A percentile compares a stretch with the other conserved stretches of the same genome.
Evolutionary conservation across 352 stramenopile species (phyloP).

Genomic region (Phytopythium vexans): DNA sequence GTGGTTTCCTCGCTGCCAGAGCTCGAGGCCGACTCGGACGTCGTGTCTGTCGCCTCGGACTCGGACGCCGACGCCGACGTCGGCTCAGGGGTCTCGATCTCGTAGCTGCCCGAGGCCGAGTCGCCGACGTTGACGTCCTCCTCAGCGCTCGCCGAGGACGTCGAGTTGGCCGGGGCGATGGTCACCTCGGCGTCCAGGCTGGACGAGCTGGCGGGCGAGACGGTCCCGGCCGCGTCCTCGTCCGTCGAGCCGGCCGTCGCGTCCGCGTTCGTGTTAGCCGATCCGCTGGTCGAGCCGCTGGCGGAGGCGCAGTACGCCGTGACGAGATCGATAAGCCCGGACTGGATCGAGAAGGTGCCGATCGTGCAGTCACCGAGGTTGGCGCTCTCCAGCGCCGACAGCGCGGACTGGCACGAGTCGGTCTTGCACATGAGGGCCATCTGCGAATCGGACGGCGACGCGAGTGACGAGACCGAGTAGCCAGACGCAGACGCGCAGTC

Average conservation of each 20-base stretch:
- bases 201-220: constrained; percentile 4
- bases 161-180: constrained; percentile 17
- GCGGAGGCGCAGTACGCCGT: constrained; percentile 19
- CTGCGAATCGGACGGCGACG: constrained; percentile 13
- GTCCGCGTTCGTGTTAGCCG: constrained; percentile 9
- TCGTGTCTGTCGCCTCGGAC: constrained; percentile 11
- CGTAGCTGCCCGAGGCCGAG: constrained; percentile 23
- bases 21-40: constrained; percentile 15
- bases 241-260: constrained; percentile 6
- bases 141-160: constrained; percentile 22
- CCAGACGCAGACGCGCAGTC: constrained; percentile 25
- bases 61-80: constrained; percentile 11
- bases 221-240: constrained; percentile 7
- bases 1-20: constrained; percentile 9
- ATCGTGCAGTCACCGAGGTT: constrained; percentile 33
- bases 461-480: constrained; percentile 23
- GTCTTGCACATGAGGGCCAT: constrained; percentile 26
- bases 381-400: constrained; percentile 17
- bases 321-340: constrained; percentile 29
- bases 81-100: constrained; percentile 17
- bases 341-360: constrained; percentile 19
- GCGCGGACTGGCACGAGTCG: constrained; percentile 24
- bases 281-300: constrained; percentile 8
- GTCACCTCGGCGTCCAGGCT: constrained; percentile 11
- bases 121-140: constrained; percentile 20